A percentile compares a stretch with the other conserved stretches of the same genome.
Conservation (phyloP, 139 green algal genomes). For the Gonium pectorale region DNA sequence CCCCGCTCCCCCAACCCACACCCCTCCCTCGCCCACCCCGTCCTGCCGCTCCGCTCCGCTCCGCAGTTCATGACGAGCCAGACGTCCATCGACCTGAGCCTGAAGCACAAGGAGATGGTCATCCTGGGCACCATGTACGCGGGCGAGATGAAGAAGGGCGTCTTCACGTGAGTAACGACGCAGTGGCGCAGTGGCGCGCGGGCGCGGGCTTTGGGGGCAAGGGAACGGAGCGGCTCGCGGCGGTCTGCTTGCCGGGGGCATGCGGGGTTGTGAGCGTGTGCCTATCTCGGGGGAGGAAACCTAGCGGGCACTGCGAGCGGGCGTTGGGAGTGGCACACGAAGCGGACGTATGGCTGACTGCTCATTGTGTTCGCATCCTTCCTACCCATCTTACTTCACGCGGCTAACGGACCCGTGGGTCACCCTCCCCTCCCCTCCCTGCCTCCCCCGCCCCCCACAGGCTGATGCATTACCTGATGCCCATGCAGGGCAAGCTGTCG, state of each 20-base stretch:
- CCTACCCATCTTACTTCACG: too few relatives aligned
- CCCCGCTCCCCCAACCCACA: not conserved
- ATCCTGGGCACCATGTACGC: conserved; percentile 92
- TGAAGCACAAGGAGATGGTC: conserved; percentile 84
- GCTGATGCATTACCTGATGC: conserved; percentile 95
- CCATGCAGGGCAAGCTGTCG: conserved; percentile 85
- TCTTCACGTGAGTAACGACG: conserved; percentile 67
- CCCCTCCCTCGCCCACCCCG: not conserved
- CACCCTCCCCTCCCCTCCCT: not conserved
- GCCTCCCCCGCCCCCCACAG: conserved; percentile 34
- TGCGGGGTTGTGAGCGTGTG: too few relatives aligned
- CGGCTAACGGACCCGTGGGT: too few relatives aligned
- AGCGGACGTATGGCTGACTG: too few relatives aligned
- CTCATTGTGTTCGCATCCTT: too few relatives aligned
- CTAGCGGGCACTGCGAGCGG: too few relatives aligned
- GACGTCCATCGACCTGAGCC: conserved; percentile 88
- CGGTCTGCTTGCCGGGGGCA: too few relatives aligned
- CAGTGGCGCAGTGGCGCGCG: too few relatives aligned
- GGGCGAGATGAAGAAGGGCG: conserved; percentile 96
- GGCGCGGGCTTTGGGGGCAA: too few relatives aligned
- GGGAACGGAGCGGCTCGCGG: too few relatives aligned
- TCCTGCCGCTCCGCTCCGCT: not conserved
- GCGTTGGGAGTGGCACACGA: too few relatives aligned
- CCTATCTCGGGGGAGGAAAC: too few relatives aligned
- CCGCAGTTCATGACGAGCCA: conserved; percentile 89